These are phyloP conservation scores for Stagonosporopsis vannaccii DNA, from an alignment of 2,329 filamentous ascomycete species.

Conservation along the genomic window DNA sequence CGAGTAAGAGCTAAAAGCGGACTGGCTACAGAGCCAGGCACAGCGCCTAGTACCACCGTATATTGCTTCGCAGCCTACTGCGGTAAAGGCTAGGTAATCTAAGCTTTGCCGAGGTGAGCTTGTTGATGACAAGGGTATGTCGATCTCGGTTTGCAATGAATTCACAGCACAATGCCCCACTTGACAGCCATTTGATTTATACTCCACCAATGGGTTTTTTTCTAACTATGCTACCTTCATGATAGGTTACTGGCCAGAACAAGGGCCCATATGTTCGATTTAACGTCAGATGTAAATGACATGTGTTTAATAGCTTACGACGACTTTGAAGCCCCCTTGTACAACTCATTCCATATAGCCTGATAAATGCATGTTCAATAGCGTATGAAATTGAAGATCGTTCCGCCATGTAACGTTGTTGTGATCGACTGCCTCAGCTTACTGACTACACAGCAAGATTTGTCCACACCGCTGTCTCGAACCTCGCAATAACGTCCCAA, in stretches of 20 bases:
- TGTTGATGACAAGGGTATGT: conserved; percentile 10
- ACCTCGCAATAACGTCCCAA: conserved; percentile 23
- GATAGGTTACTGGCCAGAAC: neutral
- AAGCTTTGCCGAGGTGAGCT: conserved; percentile 20
- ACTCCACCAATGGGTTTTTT: neutral
- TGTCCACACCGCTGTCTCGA: conserved; percentile 35
- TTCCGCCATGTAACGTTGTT: no score
- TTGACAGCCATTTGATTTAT: neutral
- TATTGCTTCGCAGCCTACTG: conserved; percentile 1
- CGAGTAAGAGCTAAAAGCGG: neutral
- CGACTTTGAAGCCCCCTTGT: no score
- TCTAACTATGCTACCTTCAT: neutral
- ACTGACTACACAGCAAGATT: conserved; percentile 7
- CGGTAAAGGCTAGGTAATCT: neutral
- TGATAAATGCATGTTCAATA: no score
- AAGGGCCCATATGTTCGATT: no score
- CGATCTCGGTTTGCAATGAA: conserved; percentile 2
- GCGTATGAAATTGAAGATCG: no score
- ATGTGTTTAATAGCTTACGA: no score
- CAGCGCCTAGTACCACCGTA: neutral
- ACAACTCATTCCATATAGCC: no score
- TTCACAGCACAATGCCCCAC: neutral
- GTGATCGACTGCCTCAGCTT: neutral
- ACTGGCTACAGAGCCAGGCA: neutral
- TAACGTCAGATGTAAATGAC: no score